phyloP scores from a whole-genome alignment of 2,329 filamentous ascomycete species.

The Penicillium janthinellum region DNA sequence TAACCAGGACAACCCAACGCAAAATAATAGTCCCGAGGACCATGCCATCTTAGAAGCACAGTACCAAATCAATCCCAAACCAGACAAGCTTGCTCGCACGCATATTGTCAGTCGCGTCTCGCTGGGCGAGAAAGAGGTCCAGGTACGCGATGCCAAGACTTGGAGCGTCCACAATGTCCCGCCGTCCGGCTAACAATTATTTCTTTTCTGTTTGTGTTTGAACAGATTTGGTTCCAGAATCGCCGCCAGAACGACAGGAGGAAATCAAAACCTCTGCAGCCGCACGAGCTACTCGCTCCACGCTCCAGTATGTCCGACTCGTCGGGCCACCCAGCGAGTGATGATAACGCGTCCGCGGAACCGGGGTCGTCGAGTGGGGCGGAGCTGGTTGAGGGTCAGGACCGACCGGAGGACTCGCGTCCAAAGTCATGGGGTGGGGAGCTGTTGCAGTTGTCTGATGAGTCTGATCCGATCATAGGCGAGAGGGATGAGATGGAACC shows the following conservation, averaged over 20 bases:
- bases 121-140: conserved; percentile 92
- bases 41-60: conserved; percentile 85
- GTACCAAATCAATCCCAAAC: conserved; percentile 82
- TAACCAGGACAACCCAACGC: conserved; percentile 15
- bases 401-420: conserved; percentile 20
- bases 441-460: conserved; percentile 28
- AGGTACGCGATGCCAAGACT: conserved; percentile 62
- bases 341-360: conserved; percentile 34
- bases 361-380: conserved; percentile 32
- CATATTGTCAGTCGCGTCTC: conserved; percentile 83
- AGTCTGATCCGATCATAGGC: conserved; percentile 24
- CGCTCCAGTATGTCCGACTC: conserved; percentile 32
- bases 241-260: conserved; percentile 88
- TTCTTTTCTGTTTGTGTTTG: background rate
- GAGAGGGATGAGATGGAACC: conserved; percentile 34
- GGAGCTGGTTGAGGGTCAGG: conserved; percentile 30
- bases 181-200: conserved; percentile 15
- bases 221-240: conserved; percentile 96
- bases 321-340: conserved; percentile 30
- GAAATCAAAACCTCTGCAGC: conserved; percentile 79
- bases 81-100: conserved; percentile 83
- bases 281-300: conserved; percentile 67
- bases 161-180: conserved; percentile 31
- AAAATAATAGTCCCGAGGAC: conserved; percentile 72
- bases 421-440: conserved; percentile 28